phyloP scores from a whole-genome alignment of 1,284 basidiomycete species.

The Moesziomyces sp. region DNA sequence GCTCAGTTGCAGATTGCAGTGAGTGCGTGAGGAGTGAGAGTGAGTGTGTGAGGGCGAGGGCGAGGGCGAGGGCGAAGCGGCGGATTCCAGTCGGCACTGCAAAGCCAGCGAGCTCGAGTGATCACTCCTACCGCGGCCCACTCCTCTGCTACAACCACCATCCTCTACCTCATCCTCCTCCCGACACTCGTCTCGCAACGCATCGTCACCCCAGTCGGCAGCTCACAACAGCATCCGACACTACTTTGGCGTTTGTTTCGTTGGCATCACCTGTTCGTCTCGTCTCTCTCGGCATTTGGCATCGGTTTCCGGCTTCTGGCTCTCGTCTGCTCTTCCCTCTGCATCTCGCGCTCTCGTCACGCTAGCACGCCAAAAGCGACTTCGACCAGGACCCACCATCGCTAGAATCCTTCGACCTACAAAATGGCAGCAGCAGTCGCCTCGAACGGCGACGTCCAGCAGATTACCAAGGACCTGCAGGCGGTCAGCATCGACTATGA shows the following conservation, averaged over 20 bases:
- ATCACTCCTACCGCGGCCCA: background rate
- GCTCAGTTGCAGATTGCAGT: background rate
- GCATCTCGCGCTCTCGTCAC: slow-evolving; percentile 7
- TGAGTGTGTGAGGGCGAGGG: background rate
- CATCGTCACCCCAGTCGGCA: background rate
- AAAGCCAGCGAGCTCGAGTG: background rate
- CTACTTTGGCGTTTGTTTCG: slow-evolving; percentile 2
- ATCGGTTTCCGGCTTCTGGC: slow-evolving; percentile 12
- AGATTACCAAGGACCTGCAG: slow-evolving; percentile 44
- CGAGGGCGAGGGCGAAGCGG: no score
- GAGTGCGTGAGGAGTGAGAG: no score
- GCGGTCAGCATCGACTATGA: slow-evolving; percentile 44
- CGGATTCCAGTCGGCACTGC: background rate
- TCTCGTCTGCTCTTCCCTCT: background rate
- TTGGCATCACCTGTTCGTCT: slow-evolving; percentile 8
- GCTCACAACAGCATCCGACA: background rate
- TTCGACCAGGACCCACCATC: background rate
- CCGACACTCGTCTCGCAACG: background rate
- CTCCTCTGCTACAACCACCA: background rate
- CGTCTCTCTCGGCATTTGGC: slow-evolving; percentile 1
- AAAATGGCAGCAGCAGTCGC: slow-evolving; percentile 53
- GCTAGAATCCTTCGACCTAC: background rate
- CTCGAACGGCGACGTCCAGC: slow-evolving; percentile 36
- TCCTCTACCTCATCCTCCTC: background rate
- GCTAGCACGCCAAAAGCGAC: slow-evolving; percentile 2